Conservation (phyloP, 768 basidiomycete species). For the Pleurotus ostreatus region DNA sequence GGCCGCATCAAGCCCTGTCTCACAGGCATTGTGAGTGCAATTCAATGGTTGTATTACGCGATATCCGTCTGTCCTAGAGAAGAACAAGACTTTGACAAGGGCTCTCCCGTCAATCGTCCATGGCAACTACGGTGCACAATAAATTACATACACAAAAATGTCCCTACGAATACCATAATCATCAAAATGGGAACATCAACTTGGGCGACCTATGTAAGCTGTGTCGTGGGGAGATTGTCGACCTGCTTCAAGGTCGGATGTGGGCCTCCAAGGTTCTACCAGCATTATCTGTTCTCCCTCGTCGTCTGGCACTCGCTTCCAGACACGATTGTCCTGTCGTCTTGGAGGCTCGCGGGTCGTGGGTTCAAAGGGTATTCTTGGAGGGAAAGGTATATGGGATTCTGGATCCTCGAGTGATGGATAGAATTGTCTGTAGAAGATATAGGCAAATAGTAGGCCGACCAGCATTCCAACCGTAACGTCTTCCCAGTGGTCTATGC, state of each 20-base stretch:
- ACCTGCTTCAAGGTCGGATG: conserved; percentile 3
- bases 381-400: conserved; percentile 16
- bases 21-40: neutral
- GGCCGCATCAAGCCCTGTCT: conserved; percentile 9
- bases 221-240: neutral
- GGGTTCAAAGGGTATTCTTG: neutral
- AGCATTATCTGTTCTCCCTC: conserved; percentile 4
- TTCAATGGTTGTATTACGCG: neutral
- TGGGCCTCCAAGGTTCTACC: neutral
- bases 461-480: conserved; percentile 16
- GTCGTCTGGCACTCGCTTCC: neutral
- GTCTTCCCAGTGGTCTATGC: conserved; percentile 15
- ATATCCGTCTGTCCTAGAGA: no score
- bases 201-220: neutral
- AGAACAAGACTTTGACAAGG: no score
- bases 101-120: no score
- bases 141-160: neutral
- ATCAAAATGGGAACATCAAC: neutral
- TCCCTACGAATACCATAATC: neutral
- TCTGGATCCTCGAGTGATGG: conserved; percentile 18
- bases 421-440: conserved; percentile 20
- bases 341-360: neutral
- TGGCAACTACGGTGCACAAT: neutral
- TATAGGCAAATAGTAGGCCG: conserved; percentile 15
- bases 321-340: neutral